These are phyloP conservation scores for Castanospermum australe DNA, from an alignment of 306 rosid genomes.

Conservation along the genomic window DNA sequence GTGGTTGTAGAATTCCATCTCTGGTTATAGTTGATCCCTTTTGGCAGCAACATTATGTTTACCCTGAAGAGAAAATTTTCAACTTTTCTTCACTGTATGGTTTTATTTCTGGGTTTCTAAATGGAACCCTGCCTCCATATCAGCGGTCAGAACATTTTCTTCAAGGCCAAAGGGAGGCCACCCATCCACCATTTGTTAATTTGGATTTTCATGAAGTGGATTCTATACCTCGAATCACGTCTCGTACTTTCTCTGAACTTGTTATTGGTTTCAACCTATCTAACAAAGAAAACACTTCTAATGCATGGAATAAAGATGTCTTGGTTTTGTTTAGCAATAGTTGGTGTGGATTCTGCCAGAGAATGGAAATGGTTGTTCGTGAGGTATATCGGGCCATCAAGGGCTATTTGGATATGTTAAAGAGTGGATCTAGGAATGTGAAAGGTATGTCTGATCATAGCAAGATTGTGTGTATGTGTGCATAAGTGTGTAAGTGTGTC, in stretches of 20 bases:
- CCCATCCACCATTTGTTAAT: conserved; percentile 84
- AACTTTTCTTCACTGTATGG: conserved; percentile 56
- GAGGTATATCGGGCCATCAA: conserved; percentile 79
- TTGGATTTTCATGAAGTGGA: conserved; percentile 88
- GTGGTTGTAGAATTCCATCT: conserved; percentile 59
- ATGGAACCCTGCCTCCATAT: conserved; percentile 74
- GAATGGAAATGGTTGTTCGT: conserved; percentile 81
- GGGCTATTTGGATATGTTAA: conserved; percentile 44
- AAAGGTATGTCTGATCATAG: conserved; percentile 45
- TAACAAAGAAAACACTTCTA: conserved; percentile 36
- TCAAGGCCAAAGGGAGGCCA: conserved; percentile 54
- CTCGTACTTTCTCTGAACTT: conserved; percentile 63
- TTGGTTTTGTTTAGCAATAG: conserved; percentile 87
- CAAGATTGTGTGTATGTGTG: conserved; percentile 26
- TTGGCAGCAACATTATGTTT: conserved; percentile 72
- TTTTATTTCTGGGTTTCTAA: conserved; percentile 64
- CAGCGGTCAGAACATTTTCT: conserved; percentile 50
- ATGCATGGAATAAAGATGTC: conserved; percentile 76
- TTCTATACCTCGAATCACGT: conserved; percentile 72
- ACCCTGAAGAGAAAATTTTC: conserved; percentile 47
- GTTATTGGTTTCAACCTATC: conserved; percentile 72
- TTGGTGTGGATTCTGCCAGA: conserved; percentile 94
- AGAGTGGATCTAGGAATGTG: conserved; percentile 45
- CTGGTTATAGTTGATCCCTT: conserved; percentile 83
- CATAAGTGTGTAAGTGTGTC: not conserved